Evolutionary conservation across 2,329 filamentous ascomycete genomes (phyloP).

Genomic region (Talaromyces islandicus): DNA sequence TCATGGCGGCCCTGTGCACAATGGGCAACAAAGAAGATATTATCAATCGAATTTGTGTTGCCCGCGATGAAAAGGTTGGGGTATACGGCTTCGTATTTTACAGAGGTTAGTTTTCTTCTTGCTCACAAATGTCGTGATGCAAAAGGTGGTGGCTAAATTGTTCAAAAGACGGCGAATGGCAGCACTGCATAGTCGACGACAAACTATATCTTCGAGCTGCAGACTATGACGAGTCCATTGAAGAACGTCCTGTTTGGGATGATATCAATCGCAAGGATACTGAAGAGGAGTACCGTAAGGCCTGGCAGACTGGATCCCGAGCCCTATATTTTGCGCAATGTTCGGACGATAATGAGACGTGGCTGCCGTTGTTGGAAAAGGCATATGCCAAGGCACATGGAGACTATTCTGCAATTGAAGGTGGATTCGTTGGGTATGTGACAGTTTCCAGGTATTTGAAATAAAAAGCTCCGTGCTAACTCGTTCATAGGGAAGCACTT

Average conservation of each 20-base stretch:
- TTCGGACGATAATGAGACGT: constrained; percentile 71
- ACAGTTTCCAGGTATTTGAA: neutral
- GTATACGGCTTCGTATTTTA: constrained; percentile 84
- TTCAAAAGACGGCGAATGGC: constrained; percentile 71
- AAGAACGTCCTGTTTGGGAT: constrained; percentile 67
- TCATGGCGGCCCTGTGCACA: constrained; percentile 73
- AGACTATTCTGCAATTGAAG: constrained; percentile 68
- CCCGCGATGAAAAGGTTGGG: constrained; percentile 64
- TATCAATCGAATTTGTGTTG: constrained; percentile 69
- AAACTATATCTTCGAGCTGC: constrained; percentile 80
- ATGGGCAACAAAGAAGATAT: constrained; percentile 66
- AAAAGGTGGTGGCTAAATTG: neutral
- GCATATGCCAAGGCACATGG: constrained; percentile 81
- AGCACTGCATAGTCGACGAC: constrained; percentile 85
- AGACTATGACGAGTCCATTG: constrained; percentile 71
- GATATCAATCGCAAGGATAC: constrained; percentile 69
- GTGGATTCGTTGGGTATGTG: constrained; percentile 59
- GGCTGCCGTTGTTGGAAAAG: constrained; percentile 75
- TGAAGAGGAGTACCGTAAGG: constrained; percentile 64
- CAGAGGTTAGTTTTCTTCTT: constrained; percentile 42
- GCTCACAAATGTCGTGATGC: neutral
- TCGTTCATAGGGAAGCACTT: constrained; percentile 43
- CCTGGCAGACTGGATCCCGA: constrained; percentile 68
- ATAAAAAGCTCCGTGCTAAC: neutral
- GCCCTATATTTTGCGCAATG: constrained; percentile 75